Percentiles rank a stretch among this genome's conserved stretches.
Evolutionary conservation across 2,329 filamentous ascomycete genomes (phyloP).

Genomic region (Neopestalotiopsis sp.): DNA sequence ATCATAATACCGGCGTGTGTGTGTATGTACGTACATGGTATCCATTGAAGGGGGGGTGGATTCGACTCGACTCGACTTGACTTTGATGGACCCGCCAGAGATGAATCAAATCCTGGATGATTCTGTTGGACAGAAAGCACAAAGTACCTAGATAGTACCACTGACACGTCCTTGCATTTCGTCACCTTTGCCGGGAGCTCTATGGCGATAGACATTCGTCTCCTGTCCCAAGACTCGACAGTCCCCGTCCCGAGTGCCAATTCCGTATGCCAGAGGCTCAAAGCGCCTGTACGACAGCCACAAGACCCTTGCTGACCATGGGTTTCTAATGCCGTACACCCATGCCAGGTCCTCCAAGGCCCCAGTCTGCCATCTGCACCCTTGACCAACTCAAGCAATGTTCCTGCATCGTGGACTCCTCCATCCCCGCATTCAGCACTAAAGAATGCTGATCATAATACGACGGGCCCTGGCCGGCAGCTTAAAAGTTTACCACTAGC

Average conservation of each 20-base stretch:
- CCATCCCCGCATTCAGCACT: slow-evolving; percentile 15
- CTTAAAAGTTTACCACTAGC: slow-evolving; percentile 13
- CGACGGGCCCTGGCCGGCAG: not conserved
- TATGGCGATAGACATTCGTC: slow-evolving; percentile 18
- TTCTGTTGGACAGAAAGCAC: not conserved
- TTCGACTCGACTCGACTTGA: not conserved
- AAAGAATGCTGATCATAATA: slow-evolving; percentile 16
- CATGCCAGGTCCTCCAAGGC: not conserved
- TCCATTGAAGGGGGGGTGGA: not conserved
- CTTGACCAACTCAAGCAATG: slow-evolving; percentile 12
- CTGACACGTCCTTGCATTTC: slow-evolving; percentile 8
- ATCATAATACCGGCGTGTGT: not conserved
- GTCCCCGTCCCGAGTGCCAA: not conserved
- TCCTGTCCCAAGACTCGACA: not conserved
- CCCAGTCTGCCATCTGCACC: slow-evolving; percentile 7
- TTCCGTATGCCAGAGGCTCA: not conserved
- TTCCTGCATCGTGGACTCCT: slow-evolving; percentile 15
- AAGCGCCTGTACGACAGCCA: not conserved
- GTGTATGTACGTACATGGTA: not conserved
- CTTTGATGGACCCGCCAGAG: not conserved
- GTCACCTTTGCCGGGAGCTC: slow-evolving; percentile 14
- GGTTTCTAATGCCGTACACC: slow-evolving; percentile 11
- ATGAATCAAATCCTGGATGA: not conserved
- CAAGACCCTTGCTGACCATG: not conserved
- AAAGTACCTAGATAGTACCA: not conserved